Evolutionary conservation across 164 flowering plant species (phyloP).

Genomic region (Dillenia suffruticosa): DNA sequence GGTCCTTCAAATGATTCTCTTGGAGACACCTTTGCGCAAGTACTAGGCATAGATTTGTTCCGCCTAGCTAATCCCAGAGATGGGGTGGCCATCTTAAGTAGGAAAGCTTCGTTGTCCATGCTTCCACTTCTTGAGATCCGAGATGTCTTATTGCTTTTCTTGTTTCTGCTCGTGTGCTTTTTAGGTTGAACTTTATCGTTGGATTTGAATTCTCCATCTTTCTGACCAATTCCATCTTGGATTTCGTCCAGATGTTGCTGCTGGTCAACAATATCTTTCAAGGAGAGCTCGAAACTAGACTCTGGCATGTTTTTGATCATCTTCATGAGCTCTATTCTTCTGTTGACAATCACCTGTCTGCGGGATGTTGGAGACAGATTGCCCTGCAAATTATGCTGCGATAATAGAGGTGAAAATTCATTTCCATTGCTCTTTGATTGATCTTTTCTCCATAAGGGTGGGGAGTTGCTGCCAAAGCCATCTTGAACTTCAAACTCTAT

Average conservation of each 20-base stretch:
- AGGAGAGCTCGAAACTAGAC: conserved; percentile 63
- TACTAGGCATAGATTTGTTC: conserved; percentile 10
- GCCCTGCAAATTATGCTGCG: neutral
- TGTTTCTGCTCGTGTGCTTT: conserved; percentile 15
- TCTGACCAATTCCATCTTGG: neutral
- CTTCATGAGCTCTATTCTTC: conserved; percentile 66
- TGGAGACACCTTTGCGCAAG: conserved; percentile 28
- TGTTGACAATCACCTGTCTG: conserved; percentile 44
- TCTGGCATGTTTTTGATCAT: conserved; percentile 70
- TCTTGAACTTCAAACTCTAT: conserved; percentile 23
- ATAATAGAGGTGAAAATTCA: conserved; percentile 14
- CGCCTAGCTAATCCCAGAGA: conserved; percentile 25
- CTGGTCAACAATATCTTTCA: conserved; percentile 59
- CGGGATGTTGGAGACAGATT: conserved; percentile 26
- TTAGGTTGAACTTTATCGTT: conserved; percentile 5
- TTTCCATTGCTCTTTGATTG: conserved; percentile 11
- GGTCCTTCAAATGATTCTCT: conserved; percentile 17
- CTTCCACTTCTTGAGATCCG: conserved; percentile 29
- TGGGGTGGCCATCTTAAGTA: conserved; percentile 61
- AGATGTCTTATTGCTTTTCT: neutral
- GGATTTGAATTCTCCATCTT: conserved; percentile 4
- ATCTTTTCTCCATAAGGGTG: conserved; percentile 43
- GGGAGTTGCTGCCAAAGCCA: conserved; percentile 32
- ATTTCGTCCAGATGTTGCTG: conserved; percentile 8
- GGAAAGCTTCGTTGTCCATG: conserved; percentile 34